A percentile compares a stretch with the other conserved stretches of the same genome.
phyloP scores from a whole-genome alignment of 1,284 basidiomycete species.

The Ceratobasidium sp. region DNA sequence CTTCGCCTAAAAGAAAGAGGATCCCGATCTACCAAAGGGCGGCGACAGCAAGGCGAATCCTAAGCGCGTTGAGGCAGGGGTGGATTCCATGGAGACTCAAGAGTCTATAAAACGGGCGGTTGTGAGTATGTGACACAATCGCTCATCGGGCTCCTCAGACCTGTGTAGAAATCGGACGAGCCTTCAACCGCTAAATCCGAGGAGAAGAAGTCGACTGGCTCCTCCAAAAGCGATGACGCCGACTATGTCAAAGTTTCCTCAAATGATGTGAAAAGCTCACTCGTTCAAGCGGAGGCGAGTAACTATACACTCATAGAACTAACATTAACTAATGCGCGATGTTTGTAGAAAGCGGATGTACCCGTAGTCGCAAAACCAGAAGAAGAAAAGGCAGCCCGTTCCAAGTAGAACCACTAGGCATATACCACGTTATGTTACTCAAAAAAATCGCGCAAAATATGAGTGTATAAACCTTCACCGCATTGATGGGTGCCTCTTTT shows the following conservation, averaged over 20 bases:
- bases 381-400: conserved; percentile 20
- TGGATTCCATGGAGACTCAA: neutral
- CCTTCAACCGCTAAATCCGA: conserved; percentile 26
- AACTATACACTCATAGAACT: neutral
- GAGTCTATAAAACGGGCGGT: conserved; percentile 13
- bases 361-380: conserved; percentile 17
- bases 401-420: conserved; percentile 3
- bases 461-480: neutral
- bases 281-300: neutral
- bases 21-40: neutral
- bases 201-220: conserved; percentile 11
- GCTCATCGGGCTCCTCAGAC: neutral
- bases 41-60: conserved; percentile 9
- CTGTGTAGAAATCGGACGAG: conserved; percentile 14
- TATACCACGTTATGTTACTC: neutral
- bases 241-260: conserved; percentile 20
- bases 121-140: conserved; percentile 9
- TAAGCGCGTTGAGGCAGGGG: neutral
- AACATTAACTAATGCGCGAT: neutral
- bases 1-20: conserved; percentile 11
- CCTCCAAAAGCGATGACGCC: conserved; percentile 2
- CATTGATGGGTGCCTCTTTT: conserved; percentile 8
- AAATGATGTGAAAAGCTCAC: conserved; percentile 8
- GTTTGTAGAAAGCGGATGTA: conserved; percentile 20
- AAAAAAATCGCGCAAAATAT: neutral